phyloP scores from a whole-genome alignment of 371 early-diverging fungal species.

The Mucor circinelloides region DNA sequence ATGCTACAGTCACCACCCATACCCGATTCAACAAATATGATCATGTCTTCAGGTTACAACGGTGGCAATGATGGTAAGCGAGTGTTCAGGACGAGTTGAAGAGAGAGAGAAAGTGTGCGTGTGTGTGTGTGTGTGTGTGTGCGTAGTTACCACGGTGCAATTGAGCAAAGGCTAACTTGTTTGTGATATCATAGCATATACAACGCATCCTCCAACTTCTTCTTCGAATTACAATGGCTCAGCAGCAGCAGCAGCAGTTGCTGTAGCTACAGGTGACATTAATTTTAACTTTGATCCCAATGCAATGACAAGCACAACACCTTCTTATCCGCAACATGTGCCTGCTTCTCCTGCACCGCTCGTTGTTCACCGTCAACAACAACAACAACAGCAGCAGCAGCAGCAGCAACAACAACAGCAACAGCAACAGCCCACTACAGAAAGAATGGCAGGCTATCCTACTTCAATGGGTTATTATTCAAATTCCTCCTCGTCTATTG shows the following conservation, averaged over 20 bases:
- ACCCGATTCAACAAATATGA: constrained; percentile 12
- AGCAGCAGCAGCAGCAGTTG: not conserved
- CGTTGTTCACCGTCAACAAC: not conserved
- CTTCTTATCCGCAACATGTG: not conserved
- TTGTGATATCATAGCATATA: not conserved
- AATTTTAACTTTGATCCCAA: not conserved
- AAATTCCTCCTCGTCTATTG: not conserved
- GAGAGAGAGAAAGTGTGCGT: not conserved
- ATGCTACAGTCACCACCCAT: constrained; percentile 23
- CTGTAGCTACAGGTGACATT: not conserved
- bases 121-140: too few relatives aligned
- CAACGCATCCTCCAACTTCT: not conserved
- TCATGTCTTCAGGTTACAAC: not conserved
- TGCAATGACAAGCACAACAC: not conserved
- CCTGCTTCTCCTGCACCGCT: constrained; percentile 10
- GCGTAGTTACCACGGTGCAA: too few relatives aligned
- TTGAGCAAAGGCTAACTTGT: not conserved
- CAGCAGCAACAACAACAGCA: not conserved
- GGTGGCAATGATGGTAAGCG: constrained; percentile 1
- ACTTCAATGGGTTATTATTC: not conserved
- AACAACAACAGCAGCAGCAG: not conserved
- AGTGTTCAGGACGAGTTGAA: not conserved
- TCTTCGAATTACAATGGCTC: not conserved
- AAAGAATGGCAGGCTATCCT: constrained; percentile 5
- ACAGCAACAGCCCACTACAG: not conserved